Conservation (phyloP, 257 asterid genomes). For the Solanum ossicruentum region DNA sequence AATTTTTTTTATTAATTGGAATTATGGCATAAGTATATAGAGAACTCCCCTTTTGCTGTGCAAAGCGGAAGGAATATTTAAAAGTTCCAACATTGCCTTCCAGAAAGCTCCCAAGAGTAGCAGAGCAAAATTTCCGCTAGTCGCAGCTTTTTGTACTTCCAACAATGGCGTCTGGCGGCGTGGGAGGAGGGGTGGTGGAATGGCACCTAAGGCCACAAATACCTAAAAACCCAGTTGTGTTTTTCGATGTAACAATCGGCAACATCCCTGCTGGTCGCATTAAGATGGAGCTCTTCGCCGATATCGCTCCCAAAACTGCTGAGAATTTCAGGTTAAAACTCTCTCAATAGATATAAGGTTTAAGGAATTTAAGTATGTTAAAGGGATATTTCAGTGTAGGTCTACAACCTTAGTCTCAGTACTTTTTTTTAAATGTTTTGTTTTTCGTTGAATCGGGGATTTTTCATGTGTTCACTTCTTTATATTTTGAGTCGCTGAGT, state of each 20-base stretch:
- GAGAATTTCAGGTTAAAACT: slow-evolving; percentile 70
- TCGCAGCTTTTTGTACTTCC: neutral
- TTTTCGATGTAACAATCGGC: slow-evolving; percentile 84
- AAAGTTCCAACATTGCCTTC: neutral
- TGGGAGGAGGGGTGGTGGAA: slow-evolving; percentile 40
- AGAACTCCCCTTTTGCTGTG: neutral
- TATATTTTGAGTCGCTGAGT: neutral
- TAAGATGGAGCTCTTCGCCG: slow-evolving; percentile 98
- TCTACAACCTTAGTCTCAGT: neutral
- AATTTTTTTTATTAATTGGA: no score
- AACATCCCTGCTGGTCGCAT: slow-evolving; percentile 91
- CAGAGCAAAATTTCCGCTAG: neutral
- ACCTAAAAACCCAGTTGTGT: slow-evolving; percentile 85
- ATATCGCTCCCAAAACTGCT: slow-evolving; percentile 79
- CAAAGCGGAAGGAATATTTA: neutral
- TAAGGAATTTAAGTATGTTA: neutral
- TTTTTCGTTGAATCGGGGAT: no score
- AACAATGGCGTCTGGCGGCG: slow-evolving; percentile 18
- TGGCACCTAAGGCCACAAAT: slow-evolving; percentile 96
- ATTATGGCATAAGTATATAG: neutral
- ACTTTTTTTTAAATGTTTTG: neutral
- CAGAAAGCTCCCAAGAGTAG: neutral
- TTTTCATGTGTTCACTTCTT: neutral
- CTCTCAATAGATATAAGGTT: neutral
- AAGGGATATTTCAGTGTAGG: neutral